A percentile compares a stretch with the other conserved stretches of the same genome.
These are phyloP conservation scores for Dothideomycetes sp. DNA, from an alignment of 2,329 filamentous ascomycete genomes.

Conservation along the genomic window DNA sequence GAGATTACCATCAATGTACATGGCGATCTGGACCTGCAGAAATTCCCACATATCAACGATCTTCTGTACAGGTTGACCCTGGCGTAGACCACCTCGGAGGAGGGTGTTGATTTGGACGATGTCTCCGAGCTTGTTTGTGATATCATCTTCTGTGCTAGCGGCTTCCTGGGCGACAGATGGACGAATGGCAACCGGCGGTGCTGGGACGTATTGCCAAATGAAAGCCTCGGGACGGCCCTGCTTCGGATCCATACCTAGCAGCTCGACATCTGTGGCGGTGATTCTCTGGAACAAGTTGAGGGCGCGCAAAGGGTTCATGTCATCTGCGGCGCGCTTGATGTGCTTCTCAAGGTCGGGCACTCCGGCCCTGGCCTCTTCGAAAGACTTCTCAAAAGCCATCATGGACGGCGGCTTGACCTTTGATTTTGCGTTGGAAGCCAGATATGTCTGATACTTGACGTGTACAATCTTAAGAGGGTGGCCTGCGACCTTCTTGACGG, in stretches of 20 bases:
- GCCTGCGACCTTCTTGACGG: conserved; percentile 75
- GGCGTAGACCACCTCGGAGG: conserved; percentile 70
- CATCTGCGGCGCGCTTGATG: conserved; percentile 83
- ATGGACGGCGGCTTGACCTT: conserved; percentile 78
- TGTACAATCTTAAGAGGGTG: conserved; percentile 86
- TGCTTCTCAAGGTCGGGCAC: conserved; percentile 84
- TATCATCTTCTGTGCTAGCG: conserved; percentile 88
- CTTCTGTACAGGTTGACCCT: conserved; percentile 73
- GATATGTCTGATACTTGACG: conserved; percentile 82
- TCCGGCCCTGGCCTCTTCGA: conserved; percentile 63
- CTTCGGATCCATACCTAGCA: conserved; percentile 71
- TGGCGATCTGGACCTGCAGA: conserved; percentile 84
- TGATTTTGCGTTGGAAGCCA: conserved; percentile 74
- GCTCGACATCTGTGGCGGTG: conserved; percentile 72
- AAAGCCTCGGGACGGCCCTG: conserved; percentile 89
- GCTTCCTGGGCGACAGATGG: conserved; percentile 90
- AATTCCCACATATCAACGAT: conserved; percentile 99
- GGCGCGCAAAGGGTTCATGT: conserved; percentile 80
- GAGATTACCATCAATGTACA: conserved; percentile 96
- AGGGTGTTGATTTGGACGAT: conserved; percentile 88
- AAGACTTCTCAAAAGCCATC: conserved; percentile 73
- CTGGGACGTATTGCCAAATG: conserved; percentile 91
- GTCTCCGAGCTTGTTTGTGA: conserved; percentile 93
- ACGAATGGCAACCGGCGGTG: conserved; percentile 85
- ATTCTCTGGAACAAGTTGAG: conserved; percentile 88